A percentile compares a stretch with the other conserved stretches of the same genome.
Conservation (phyloP, 768 basidiomycete genomes). For the Fistulinella prunicolor region DNA sequence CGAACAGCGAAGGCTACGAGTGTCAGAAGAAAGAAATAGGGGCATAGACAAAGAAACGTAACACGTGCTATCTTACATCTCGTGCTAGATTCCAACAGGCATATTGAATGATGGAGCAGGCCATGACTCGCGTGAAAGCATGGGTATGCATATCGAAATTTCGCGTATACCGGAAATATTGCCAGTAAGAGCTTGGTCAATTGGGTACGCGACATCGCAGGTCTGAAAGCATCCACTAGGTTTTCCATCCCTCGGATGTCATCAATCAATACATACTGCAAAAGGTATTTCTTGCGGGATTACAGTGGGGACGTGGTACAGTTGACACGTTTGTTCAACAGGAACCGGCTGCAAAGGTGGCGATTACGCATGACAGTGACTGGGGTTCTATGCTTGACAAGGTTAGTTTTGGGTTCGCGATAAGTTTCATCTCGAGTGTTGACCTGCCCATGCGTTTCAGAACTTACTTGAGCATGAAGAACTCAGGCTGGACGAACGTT, state of each 20-base stretch:
- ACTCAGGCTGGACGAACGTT: conserved; percentile 7
- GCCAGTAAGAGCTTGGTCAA: conserved; percentile 7
- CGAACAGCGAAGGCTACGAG: too few relatives aligned
- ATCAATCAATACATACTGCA: conserved; percentile 25
- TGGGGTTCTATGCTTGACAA: conserved; percentile 21
- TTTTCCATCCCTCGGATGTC: conserved; percentile 23
- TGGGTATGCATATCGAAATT: conserved; percentile 14
- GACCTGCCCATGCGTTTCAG: conserved; percentile 1
- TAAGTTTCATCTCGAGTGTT: background rate
- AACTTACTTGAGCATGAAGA: conserved; percentile 8
- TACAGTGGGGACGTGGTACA: background rate
- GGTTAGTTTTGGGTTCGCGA: conserved; percentile 1
- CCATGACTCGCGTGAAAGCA: background rate
- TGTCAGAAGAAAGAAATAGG: too few relatives aligned
- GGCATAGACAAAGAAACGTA: too few relatives aligned
- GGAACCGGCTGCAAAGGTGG: conserved; percentile 23
- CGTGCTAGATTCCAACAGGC: too few relatives aligned
- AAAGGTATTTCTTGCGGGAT: conserved; percentile 7
- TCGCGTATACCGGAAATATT: conserved; percentile 17
- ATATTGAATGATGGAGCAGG: conserved; percentile 1
- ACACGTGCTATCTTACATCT: too few relatives aligned
- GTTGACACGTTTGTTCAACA: background rate
- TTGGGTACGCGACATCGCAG: background rate
- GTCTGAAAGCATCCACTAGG: conserved; percentile 10
- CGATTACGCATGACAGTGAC: conserved; percentile 22